Percentiles rank a stretch among this genome's conserved stretches.
phyloP scores from a whole-genome alignment of 805 yeast genomes.

The Cyberlindnera amylophila region DNA sequence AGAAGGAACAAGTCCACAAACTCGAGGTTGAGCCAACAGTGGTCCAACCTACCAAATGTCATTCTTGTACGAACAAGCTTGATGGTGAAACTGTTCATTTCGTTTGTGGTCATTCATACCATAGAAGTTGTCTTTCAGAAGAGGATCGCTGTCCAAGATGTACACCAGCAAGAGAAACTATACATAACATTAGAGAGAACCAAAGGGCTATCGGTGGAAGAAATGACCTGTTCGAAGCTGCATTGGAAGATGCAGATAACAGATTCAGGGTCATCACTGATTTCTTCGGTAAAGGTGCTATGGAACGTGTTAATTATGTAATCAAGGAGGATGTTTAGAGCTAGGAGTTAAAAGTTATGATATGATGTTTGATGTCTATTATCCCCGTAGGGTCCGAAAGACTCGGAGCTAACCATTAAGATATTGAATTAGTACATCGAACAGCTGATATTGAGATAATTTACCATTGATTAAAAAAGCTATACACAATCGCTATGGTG shows the following conservation, averaged over 20 bases:
- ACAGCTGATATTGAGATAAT: too few relatives aligned
- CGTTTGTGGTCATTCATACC: slow-evolving; percentile 82
- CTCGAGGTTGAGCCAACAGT: slow-evolving; percentile 37
- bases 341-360: background rate
- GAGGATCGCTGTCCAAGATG: slow-evolving; percentile 71
- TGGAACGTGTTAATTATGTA: slow-evolving; percentile 31
- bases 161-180: slow-evolving; percentile 62
- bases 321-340: slow-evolving; percentile 2
- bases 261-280: slow-evolving; percentile 75
- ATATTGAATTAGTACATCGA: too few relatives aligned
- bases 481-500: too few relatives aligned
- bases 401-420: too few relatives aligned
- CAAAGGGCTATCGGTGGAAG: slow-evolving; percentile 63
- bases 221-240: slow-evolving; percentile 55
- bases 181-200: slow-evolving; percentile 51
- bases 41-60: slow-evolving; percentile 32
- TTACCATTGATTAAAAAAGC: too few relatives aligned
- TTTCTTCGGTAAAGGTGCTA: slow-evolving; percentile 83
- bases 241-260: slow-evolving; percentile 49
- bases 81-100: slow-evolving; percentile 83
- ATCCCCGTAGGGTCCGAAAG: too few relatives aligned
- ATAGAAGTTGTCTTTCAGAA: slow-evolving; percentile 69
- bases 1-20: slow-evolving; percentile 49
- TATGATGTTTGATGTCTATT: background rate
- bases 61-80: slow-evolving; percentile 36